Evolutionary conservation across 306 rosid species (phyloP), one percentile per base, ranked within the genome.

Genomic region (Quercus berberidifolia): DNA sequence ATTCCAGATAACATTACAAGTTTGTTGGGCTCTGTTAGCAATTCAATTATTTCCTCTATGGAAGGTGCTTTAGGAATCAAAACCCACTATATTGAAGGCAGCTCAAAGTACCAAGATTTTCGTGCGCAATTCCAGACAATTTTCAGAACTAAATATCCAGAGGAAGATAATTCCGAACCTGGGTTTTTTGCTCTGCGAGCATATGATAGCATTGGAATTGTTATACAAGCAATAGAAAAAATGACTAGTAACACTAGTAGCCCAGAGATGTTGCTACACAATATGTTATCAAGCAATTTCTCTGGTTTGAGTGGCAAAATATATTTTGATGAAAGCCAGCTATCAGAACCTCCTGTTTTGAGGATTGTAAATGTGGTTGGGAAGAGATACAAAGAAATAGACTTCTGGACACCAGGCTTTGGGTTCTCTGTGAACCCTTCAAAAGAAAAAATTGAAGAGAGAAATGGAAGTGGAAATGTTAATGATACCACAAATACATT

Each of bases 21-120:
- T 83, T 69, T 81, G 71, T 74, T 93, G 23, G 88, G 83, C 79
- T 81, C 83, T 30, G 77, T 81, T 64, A 81, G 84, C 72, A 83
- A 78, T 76, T 65, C 87, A 17, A 73, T 76, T 25, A 83, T 85
- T 60, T 88, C 91, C 74, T 76, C 79, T 13, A 89, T 89, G 94
- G 81, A 83, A 76, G 97, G 96, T 25, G 77, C 92, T 55, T 74
- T 92, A 60, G 97, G 92, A 83, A 88, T 91, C 83, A 91, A 82
- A 80, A 89, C 78, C 5, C 59, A 85, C 76, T 86, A 89, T 78
- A 52, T 74, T 15, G 89, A 74, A 21, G 73, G 82, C 69, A 75
- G 8, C 28, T 74, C 91, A 52, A 26, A 21, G 7, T 86, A 85
- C 79, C 57, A n/a, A 62, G 38, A 78, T 73, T 89, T 89, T 28